Evolutionary conservation across 768 basidiomycete species (phyloP), one percentile per base, ranked within the genome.

Genomic region (Amanita inopinata): DNA sequence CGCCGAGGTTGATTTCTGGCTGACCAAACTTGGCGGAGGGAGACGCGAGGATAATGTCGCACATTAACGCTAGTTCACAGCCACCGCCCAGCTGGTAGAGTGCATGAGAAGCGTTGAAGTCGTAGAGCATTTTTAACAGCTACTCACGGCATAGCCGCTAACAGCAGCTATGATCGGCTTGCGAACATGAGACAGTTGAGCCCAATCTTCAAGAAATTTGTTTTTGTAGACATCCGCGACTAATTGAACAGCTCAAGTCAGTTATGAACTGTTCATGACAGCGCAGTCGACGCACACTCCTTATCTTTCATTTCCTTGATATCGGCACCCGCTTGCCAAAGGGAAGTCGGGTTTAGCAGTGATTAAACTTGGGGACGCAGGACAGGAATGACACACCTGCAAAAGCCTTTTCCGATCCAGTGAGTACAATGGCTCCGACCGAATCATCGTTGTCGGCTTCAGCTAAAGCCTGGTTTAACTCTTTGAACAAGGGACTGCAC

Each of bases 271-370:
- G 20, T 20, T 4, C 43, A 33, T 46, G 17, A 36, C 43, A 17
- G 15, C n/a, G 44, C 7, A 35, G 19, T n/a, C 20, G 33, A 62
- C 77, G 56, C 54, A 91, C 90, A 96, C 46, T 80, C 67, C 64
- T 92, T 92, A 65, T 93, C 88, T 62, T 91, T 92, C 94, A 98
- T 98, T 64, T 98, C 92, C 66, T 96, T 97, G 64, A 99, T 97
- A 62, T 99, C 94, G 15, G 94, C 94, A 2, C 94, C 92, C 53
- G 92, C 92, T 91, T 51, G 2, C 24, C 25, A 33, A 15, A 46
- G 38, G 15, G 27, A 27, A 24, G 24, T 37, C 38, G 8, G 25
- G 43, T 38, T 17, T 25, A n/a, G 17, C 31, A 5, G 2, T 31
- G 38, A 15, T 7, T 11, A 35, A n/a, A n/a, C n/a, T n/a, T n/a